Evolutionary conservation across 1,284 basidiomycete genomes (phyloP).

Genomic region (Coniophora puteana): DNA sequence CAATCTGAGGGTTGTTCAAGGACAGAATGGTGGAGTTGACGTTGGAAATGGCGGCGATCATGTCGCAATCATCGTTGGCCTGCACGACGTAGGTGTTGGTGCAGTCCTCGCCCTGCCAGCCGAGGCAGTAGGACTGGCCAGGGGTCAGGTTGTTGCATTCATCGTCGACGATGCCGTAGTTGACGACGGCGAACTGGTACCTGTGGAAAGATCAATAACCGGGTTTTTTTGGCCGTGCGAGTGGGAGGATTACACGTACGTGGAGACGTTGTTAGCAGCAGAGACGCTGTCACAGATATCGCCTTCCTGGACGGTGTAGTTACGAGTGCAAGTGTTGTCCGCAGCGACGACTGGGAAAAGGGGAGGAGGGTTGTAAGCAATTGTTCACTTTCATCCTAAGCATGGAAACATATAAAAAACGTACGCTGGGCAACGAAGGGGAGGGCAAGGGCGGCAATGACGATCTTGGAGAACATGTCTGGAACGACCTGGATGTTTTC

Average conservation of each 20-base stretch:
- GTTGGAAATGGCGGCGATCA: conserved; percentile 30
- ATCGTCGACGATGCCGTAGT: conserved; percentile 44
- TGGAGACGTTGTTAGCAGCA: conserved; percentile 59
- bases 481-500: too few species aligned
- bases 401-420: too few species aligned
- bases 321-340: conserved; percentile 51
- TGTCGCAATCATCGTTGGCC: conserved; percentile 47
- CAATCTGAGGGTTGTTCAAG: conserved; percentile 68
- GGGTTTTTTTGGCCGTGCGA: neutral
- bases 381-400: conserved; percentile 6
- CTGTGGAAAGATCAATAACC: conserved; percentile 29
- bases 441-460: conserved; percentile 39
- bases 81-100: conserved; percentile 44
- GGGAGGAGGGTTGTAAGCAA: conserved; percentile 5
- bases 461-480: conserved; percentile 46
- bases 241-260: conserved; percentile 39
- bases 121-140: conserved; percentile 48
- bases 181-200: conserved; percentile 68
- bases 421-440: conserved; percentile 41
- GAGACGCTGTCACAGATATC: conserved; percentile 73
- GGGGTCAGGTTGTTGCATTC: conserved; percentile 55
- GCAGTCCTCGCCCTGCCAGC: conserved; percentile 45
- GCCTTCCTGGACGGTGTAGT: conserved; percentile 54
- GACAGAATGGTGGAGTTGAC: conserved; percentile 51
- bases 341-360: conserved; percentile 26